Evolutionary conservation across 1,284 basidiomycete species (phyloP).

Genomic region (Cutaneotrichosporon cavernicola): DNA sequence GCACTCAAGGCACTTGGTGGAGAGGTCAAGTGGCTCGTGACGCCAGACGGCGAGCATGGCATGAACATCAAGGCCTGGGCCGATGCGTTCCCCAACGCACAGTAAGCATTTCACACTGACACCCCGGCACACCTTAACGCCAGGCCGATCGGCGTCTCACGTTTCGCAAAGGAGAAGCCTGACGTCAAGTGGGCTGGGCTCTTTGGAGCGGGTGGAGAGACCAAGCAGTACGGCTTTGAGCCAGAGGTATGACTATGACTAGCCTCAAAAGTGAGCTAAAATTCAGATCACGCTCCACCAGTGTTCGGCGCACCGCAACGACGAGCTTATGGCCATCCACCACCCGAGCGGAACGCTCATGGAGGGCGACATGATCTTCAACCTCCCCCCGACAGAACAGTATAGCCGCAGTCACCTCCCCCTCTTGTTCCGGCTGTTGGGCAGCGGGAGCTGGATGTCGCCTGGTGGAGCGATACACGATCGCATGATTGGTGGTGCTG

Average conservation of each 20-base stretch:
- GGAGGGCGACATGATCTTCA: constrained; percentile 85
- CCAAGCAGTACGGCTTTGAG: constrained; percentile 71
- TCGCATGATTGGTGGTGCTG: constrained; percentile 58
- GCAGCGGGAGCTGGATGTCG: constrained; percentile 53
- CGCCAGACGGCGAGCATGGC: constrained; percentile 56
- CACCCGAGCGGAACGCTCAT: constrained; percentile 72
- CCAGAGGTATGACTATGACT: constrained; percentile 56
- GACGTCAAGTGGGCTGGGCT: constrained; percentile 54
- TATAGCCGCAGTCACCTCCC: constrained; percentile 59
- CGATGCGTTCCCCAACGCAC: constrained; percentile 71
- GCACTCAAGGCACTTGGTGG: constrained; percentile 69
- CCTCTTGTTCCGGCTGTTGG: constrained; percentile 44
- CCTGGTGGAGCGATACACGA: constrained; percentile 65
- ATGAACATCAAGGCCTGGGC: constrained; percentile 53
- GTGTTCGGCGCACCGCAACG: constrained; percentile 77
- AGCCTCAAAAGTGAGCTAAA: neutral
- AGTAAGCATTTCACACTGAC: constrained; percentile 42
- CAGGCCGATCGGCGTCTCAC: constrained; percentile 54
- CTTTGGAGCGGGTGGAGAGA: constrained; percentile 48
- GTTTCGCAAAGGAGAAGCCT: constrained; percentile 52
- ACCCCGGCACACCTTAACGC: constrained; percentile 2
- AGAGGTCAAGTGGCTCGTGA: constrained; percentile 65
- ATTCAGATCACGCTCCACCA: constrained; percentile 57
- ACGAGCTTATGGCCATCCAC: constrained; percentile 89
- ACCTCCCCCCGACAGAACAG: constrained; percentile 83